Base-by-base conservation (phyloP, 495 filamentous ascomycete species). In the Annulohypoxylon stygium region DNA sequence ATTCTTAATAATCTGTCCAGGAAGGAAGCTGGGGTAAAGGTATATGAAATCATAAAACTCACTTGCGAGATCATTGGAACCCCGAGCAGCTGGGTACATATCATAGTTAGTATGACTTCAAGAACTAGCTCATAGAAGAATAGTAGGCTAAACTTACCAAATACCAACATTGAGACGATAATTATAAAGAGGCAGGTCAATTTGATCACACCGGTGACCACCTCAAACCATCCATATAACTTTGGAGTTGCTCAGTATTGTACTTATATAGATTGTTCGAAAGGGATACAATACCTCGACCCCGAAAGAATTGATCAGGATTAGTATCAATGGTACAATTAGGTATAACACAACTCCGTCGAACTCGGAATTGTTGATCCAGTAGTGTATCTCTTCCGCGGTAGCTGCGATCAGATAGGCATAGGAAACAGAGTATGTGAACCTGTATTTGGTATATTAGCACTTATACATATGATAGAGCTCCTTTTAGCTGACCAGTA, bases 381-480 rank as follows among this genome's bases (percentile, higher is more conserved):
- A 87, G 48, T 75, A 84, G 26, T 81, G 70, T 26, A 82, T 66
- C 50, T 82, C 79, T 0, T 73, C 81, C 4, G 84, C 82, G 2
- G 80, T 73, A 1, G 81, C 75, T 2, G 82, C 78, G 14, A 86
- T 78, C n/a, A 83, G 62, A 0, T 82, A 78, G 0, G 82, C 79
- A 55, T 82, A 85, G 2, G 72, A 78, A 14, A 84, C 76, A 0
- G 84, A 80, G 54, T 82, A 86, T 0, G 81, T 81, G 61, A 86
- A 81, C 85, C 83, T 86, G 47, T 8, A 14, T 7, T 39, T 12
- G 14, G 2, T 50, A 41, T 12, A 45, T 70, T 5, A 74, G 67
- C n/a, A 33, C 4, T 20, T 20, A 8, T 51, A 18, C 34, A 2
- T 10, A 16, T 20, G 3, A 72, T 30, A 41, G 14, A 20, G 20